Conservation (phyloP, 768 basidiomycete genomes). For the Mycena pura region DNA sequence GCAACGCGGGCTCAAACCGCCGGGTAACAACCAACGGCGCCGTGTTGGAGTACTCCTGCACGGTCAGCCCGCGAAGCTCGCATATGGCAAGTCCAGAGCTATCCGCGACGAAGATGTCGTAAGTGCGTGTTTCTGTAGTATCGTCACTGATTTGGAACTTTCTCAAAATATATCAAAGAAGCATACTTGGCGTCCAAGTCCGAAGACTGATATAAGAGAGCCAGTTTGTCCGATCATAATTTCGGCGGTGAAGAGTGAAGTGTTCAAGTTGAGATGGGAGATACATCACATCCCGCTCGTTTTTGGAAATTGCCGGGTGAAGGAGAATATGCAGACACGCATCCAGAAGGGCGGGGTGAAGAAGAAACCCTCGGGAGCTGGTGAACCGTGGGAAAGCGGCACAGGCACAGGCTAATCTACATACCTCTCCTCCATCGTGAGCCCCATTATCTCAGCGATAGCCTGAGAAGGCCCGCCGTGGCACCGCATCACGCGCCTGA, state of each 20-base stretch:
- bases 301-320: constrained; percentile 4
- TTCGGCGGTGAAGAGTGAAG: constrained; percentile 6
- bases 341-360: constrained; percentile 2
- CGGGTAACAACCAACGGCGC: background rate
- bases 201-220: background rate
- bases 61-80: background rate
- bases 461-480: constrained; percentile 4
- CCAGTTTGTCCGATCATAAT: background rate
- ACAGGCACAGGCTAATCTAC: too few species aligned
- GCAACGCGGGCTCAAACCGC: too few species aligned
- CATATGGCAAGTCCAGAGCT: background rate
- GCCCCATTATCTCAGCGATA: constrained; percentile 1
- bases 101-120: constrained; percentile 5
- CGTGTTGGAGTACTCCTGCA: background rate
- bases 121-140: background rate
- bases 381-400: background rate
- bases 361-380: background rate
- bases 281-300: background rate
- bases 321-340: background rate
- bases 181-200: constrained; percentile 6
- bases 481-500: constrained; percentile 1
- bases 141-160: background rate
- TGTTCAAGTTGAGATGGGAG: constrained; percentile 2
- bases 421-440: background rate
- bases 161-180: background rate